A percentile compares a stretch with the other conserved stretches of the same genome.
phyloP scores from a whole-genome alignment of 345 rosid genomes.

The Populus tremula region DNA sequence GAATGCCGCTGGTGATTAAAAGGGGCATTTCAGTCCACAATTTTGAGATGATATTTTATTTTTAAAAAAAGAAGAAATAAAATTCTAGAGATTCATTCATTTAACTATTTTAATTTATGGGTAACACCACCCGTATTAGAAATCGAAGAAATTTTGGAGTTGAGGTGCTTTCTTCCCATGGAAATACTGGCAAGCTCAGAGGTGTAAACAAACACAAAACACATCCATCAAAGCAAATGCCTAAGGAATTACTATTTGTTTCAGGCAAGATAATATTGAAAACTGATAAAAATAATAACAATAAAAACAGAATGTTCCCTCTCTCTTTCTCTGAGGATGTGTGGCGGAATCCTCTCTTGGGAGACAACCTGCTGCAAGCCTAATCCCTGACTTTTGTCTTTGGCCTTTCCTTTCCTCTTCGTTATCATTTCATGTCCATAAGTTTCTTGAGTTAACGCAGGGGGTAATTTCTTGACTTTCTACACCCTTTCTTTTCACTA shows the following conservation, averaged over 20 bases:
- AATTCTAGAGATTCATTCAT: neutral
- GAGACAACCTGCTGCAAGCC: slow-evolving; percentile 21
- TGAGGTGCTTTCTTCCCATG: neutral
- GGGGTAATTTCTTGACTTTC: slow-evolving; percentile 15
- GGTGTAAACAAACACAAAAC: slow-evolving; percentile 16
- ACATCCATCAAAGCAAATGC: slow-evolving; percentile 28
- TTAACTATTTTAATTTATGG: no score
- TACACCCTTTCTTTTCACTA: slow-evolving; percentile 1
- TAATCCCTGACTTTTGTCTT: slow-evolving; percentile 28
- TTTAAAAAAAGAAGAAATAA: no score
- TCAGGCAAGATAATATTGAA: slow-evolving; percentile 4
- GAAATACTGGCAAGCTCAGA: neutral
- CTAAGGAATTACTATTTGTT: neutral
- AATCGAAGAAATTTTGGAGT: no score
- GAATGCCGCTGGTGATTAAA: no score
- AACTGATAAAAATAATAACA: neutral
- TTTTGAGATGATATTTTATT: no score
- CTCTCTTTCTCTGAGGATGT: slow-evolving; percentile 9
- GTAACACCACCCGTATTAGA: no score
- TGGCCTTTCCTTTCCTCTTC: slow-evolving; percentile 4
- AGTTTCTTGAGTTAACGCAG: neutral
- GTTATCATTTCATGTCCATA: neutral
- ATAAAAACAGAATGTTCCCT: slow-evolving; percentile 13
- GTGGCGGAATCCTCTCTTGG: slow-evolving; percentile 17
- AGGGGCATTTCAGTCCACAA: no score